Evolutionary conservation across 768 basidiomycete species (phyloP), one percentile per base, ranked within the genome.

Genomic region (Suillus placidus): DNA sequence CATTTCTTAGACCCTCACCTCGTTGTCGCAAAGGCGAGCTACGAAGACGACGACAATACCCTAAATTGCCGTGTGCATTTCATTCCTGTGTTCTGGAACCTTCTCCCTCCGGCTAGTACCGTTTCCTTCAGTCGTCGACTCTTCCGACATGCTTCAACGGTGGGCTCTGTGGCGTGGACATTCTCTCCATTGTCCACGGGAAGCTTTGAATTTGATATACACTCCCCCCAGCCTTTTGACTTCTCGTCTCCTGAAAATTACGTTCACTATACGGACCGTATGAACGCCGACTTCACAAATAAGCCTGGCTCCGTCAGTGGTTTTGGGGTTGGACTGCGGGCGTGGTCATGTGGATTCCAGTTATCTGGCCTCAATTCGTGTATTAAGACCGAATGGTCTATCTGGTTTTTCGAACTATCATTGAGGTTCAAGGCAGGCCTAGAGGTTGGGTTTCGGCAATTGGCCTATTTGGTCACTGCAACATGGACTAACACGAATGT

Each of bases 381-480:
- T 66, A 67, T 90, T 47, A 77, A 82, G 26, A 84, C 79, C 23
- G 84, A 88, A 69, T 80, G 83, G 70, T 83, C 82, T 9, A 62
- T 90, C 30, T 79, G 78, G 14, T 79, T 91, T 40, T 70, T 81
- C 12, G 87, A 90, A 71, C 80, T 91, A 34, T 83, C 86, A 5
- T 72, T 86, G 54, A 81, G 84, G 61, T 68, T 87, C 58, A 87
- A 84, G 65, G 73, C 83, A 23, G 80, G 79, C 9, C 57, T 88
- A 43, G 84, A 88, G 70, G 76, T 79, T 23, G 83, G 87, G 16
- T 68, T 88, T 30, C 65, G 70, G 18, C 86, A 87, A 26, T 67
- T 80, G 42, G 77, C 77, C 7, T 82, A 80, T 72, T 71, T 80
- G 30, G 74, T 83, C 69, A 77, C 80, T 62, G 80, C 84, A 65